Conservation (phyloP, 1,284 basidiomycete genomes). For the Cryptococcus deneoformans region DNA sequence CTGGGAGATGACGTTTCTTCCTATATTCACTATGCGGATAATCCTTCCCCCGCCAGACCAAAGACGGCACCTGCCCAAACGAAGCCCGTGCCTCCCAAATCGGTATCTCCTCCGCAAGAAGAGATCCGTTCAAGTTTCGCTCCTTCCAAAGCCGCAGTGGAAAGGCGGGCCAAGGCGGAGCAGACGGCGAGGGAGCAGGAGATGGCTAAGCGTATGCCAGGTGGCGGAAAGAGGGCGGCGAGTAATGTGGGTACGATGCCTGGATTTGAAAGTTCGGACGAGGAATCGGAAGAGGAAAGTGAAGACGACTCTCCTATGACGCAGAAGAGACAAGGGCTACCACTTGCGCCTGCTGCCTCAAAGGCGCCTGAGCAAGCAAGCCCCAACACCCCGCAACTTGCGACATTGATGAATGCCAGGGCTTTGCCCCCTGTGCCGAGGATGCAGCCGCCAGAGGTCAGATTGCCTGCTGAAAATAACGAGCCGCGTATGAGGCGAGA, state of each 20-base stretch:
- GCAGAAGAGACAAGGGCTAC: slow-evolving; percentile 18
- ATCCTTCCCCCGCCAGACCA: slow-evolving; percentile 23
- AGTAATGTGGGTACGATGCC: slow-evolving; percentile 1
- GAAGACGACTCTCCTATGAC: slow-evolving; percentile 54
- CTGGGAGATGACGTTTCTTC: slow-evolving; percentile 36
- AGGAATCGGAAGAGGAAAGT: slow-evolving; percentile 66
- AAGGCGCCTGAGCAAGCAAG: slow-evolving; percentile 5
- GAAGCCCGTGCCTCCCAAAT: background rate
- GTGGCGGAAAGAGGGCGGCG: slow-evolving; percentile 27
- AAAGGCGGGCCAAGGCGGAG: slow-evolving; percentile 75
- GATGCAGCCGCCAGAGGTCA: slow-evolving; percentile 6
- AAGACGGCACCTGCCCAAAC: slow-evolving; percentile 14
- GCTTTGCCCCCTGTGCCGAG: slow-evolving; percentile 23
- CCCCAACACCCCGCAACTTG: background rate
- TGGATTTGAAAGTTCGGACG: slow-evolving; percentile 63
- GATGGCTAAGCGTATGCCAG: slow-evolving; percentile 57
- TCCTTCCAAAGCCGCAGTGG: slow-evolving; percentile 70
- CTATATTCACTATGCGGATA: slow-evolving; percentile 40
- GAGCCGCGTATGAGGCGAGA: background rate
- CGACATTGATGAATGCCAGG: slow-evolving; percentile 5
- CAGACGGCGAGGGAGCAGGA: slow-evolving; percentile 63
- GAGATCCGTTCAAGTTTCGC: slow-evolving; percentile 75
- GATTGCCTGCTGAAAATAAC: slow-evolving; percentile 5
- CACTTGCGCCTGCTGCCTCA: slow-evolving; percentile 15
- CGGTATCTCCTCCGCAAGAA: slow-evolving; percentile 9